Percentiles rank a stretch among this genome's conserved stretches.
These are phyloP conservation scores for Grigorovia transvaalensis DNA, from an alignment of 805 yeast species.

Conservation along the genomic window DNA sequence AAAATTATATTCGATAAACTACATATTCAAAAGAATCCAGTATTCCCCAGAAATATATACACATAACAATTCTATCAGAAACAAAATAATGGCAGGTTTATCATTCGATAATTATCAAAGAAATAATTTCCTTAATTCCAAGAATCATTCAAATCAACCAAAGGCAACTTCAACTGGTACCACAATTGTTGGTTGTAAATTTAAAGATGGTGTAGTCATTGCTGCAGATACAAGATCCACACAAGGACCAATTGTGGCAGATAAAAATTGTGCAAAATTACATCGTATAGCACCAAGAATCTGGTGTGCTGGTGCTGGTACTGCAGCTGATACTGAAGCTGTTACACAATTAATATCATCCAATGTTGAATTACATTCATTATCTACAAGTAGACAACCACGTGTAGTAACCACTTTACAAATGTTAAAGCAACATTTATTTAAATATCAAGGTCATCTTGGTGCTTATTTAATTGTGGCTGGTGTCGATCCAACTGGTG, in stretches of 20 bases:
- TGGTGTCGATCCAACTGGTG: constrained; percentile 93
- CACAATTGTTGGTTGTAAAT: constrained; percentile 95
- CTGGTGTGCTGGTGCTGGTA: constrained; percentile 99
- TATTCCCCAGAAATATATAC: too few species aligned
- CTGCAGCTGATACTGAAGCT: constrained; percentile 99
- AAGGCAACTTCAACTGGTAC: constrained; percentile 96
- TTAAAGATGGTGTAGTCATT: constrained; percentile 87
- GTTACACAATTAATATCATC: constrained; percentile 90
- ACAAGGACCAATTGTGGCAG: constrained; percentile 92
- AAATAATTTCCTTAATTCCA: constrained; percentile 60
- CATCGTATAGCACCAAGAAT: constrained; percentile 83
- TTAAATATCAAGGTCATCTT: constrained; percentile 92
- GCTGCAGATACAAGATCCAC: constrained; percentile 99
- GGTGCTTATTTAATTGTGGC: constrained; percentile 98
- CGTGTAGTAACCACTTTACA: constrained; percentile 90
- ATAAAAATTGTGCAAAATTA: constrained; percentile 92
- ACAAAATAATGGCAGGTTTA: constrained; percentile 63
- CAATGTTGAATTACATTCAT: constrained; percentile 80
- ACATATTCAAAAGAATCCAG: not conserved
- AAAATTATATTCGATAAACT: too few species aligned
- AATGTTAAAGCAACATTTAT: constrained; percentile 86
- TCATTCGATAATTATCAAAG: constrained; percentile 91
- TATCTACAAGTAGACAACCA: constrained; percentile 77
- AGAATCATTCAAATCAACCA: constrained; percentile 63
- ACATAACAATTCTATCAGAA: too few species aligned